Evolutionary conservation across 768 basidiomycete species (phyloP), one percentile per base, ranked within the genome.

Genomic region (Hebeloma cylindrosporum): DNA sequence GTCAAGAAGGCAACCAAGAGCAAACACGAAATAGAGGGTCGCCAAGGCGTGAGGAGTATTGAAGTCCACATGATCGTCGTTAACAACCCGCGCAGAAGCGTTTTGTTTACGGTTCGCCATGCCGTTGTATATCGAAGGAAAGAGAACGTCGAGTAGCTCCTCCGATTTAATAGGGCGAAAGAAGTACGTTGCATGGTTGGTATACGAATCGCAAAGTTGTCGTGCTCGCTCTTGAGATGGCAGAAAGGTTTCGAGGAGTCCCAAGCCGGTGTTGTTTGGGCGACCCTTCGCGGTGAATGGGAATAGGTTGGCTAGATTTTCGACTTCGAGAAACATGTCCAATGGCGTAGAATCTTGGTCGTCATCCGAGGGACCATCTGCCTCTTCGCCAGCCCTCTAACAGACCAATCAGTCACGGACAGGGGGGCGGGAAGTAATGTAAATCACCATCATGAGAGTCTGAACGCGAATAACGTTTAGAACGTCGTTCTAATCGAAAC

Each of bases 1-100:
- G 48, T 84, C 82, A 29, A 83, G 64, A n/a, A 83, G 63, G 5
- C 77, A 78, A 1, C 82, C 82, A 7, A 84, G 70, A 1, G 82
- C 79, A 32, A 85, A 73, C 16, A 82, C 52, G 60, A 83, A 80
- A 61, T 70, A 84, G 20, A 79, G 47, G 25, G 73, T 70, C 0
- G 80, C 75, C 18, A 84, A 69, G 7, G 70, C 68, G 58, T 82
- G 85, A 1, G 76, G 66, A 7, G 62, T 42, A 7, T 44, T 37
- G 18, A 35, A 47, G 0, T 45, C 42, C 17, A 28, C 48, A 22
- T 42, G 36, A 10, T 16, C 25, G 6, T 27, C 39, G 32, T 43
- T 38, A n/a, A 21, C 13, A 39, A 6, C n/a, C 32, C 25, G 21
- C 31, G 28, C 41, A 31, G 33, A 30, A 10, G 33, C 34, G 9